These are phyloP conservation scores for Talaromyces atroroseus DNA, from an alignment of 2,329 filamentous ascomycete genomes.

Conservation along the genomic window DNA sequence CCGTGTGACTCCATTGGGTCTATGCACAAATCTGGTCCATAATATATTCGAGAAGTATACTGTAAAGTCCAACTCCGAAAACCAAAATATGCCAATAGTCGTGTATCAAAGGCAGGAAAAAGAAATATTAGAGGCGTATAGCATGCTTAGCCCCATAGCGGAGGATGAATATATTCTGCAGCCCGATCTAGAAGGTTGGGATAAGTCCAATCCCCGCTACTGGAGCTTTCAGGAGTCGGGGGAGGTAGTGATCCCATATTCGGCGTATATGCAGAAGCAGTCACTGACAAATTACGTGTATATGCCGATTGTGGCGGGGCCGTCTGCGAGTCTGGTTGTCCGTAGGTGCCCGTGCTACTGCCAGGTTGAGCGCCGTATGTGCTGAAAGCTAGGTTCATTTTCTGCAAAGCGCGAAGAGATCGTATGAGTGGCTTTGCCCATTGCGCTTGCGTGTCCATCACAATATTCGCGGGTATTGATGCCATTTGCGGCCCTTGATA, in stretches of 20 bases:
- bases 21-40: conserved; percentile 1
- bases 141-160: conserved; percentile 34
- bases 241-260: conserved; percentile 35
- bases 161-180: conserved; percentile 45
- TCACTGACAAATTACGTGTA: conserved; percentile 3
- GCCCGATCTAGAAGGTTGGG: conserved; percentile 43
- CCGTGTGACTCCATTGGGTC: background rate
- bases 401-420: conserved; percentile 41
- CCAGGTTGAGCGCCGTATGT: conserved; percentile 17
- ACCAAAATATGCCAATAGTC: background rate
- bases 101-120: background rate
- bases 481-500: conserved; percentile 24
- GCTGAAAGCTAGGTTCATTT: conserved; percentile 38
- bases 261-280: conserved; percentile 21
- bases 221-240: conserved; percentile 45
- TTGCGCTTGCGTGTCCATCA: conserved; percentile 35
- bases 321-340: background rate
- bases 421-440: conserved; percentile 44
- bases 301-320: background rate
- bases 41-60: background rate
- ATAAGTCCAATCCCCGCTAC: conserved; percentile 42
- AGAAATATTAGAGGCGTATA: background rate
- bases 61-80: background rate
- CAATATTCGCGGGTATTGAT: conserved; percentile 22
- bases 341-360: background rate